phyloP scores from a whole-genome alignment of 495 filamentous ascomycete genomes.

The Penicillium salamii region DNA sequence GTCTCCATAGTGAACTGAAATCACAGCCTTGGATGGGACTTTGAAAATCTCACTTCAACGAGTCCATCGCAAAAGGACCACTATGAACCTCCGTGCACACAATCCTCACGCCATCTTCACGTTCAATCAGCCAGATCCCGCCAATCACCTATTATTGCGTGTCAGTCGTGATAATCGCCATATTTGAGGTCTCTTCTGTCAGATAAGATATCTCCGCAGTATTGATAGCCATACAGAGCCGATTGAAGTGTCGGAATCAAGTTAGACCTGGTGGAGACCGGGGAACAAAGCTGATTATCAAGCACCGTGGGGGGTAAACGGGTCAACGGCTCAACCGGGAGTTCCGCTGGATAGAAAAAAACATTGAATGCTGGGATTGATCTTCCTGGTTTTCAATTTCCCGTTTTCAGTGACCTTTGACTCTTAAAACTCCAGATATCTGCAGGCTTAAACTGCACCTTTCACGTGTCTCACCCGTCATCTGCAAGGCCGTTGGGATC shows the following conservation, averaged over 20 bases:
- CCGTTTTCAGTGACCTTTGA: too few species aligned
- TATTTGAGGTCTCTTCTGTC: neutral
- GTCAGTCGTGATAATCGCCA: neutral
- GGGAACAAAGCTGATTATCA: neutral
- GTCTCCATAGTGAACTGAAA: too few species aligned
- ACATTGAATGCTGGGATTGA: too few species aligned
- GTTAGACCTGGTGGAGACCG: neutral
- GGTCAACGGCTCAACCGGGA: neutral
- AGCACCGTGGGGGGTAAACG: neutral
- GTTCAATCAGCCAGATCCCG: neutral
- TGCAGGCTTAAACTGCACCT: too few species aligned
- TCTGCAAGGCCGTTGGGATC: conserved; percentile 22
- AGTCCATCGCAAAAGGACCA: neutral
- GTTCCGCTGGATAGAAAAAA: neutral
- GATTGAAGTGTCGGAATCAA: neutral
- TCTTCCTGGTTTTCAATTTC: too few species aligned
- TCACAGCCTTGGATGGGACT: too few species aligned
- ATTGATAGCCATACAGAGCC: neutral
- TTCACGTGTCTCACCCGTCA: neutral
- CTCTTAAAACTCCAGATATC: too few species aligned
- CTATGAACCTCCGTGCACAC: neutral
- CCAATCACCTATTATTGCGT: neutral
- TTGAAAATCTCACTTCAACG: neutral
- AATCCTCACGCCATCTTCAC: neutral
- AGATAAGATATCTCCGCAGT: neutral